These are phyloP conservation scores for Penicillium macrosclerotiorum DNA, from an alignment of 495 filamentous ascomycete genomes.

Conservation along the genomic window DNA sequence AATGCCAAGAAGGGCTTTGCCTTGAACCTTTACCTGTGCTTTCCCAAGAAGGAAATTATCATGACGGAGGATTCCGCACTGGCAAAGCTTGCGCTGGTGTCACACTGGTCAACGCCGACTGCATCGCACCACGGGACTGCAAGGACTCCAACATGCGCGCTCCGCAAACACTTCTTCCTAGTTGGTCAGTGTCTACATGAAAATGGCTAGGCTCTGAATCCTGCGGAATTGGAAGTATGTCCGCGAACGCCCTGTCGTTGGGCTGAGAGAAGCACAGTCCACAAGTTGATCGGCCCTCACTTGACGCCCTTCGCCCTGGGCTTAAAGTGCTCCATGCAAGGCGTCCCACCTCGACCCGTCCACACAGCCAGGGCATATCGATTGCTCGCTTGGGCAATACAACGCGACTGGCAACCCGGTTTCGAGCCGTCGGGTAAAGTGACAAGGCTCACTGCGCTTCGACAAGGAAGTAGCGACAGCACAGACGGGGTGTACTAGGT, in stretches of 20 bases:
- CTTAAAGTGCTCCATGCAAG: slow-evolving; percentile 4
- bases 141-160: slow-evolving; percentile 1
- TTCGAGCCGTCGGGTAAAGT: not conserved
- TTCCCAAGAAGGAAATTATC: not conserved
- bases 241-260: slow-evolving; percentile 1
- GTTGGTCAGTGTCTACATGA: not conserved
- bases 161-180: not conserved
- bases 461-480: not conserved
- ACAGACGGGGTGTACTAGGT: not conserved
- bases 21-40: not conserved
- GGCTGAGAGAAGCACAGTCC: slow-evolving; percentile 9
- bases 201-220: not conserved
- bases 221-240: not conserved
- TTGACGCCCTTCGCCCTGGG: not conserved
- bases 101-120: not conserved
- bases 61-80: not conserved
- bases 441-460: not conserved
- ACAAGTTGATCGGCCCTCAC: not conserved
- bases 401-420: not conserved
- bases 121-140: not conserved
- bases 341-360: not conserved
- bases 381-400: not conserved
- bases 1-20: slow-evolving; percentile 3
- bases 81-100: slow-evolving; percentile 1
- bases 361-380: not conserved